Evolutionary conservation across 2,329 filamentous ascomycete species (phyloP).

Genomic region (Scorias spongiosa): DNA sequence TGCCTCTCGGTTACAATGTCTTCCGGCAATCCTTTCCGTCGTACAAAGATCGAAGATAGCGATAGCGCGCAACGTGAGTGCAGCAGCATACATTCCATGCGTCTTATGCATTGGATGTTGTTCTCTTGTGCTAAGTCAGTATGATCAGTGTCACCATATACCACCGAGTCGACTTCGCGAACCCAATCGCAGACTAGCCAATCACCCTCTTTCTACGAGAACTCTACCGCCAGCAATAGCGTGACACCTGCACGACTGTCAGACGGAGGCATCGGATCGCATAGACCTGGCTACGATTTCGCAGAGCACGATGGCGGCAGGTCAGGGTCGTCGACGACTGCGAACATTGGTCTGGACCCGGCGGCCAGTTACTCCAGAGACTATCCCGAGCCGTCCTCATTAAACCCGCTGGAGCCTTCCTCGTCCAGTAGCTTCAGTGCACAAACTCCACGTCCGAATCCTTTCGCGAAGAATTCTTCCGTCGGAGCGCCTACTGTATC

Average conservation of each 20-base stretch:
- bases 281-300: conserved; percentile 8
- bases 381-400: conserved; percentile 8
- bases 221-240: background rate
- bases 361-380: conserved; percentile 1
- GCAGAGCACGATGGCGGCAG: too few species aligned
- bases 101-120: background rate
- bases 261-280: conserved; percentile 4
- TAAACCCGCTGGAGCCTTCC: conserved; percentile 2
- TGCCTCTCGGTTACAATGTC: background rate
- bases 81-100: background rate
- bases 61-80: background rate
- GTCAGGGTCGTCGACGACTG: too few species aligned
- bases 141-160: background rate
- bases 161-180: background rate
- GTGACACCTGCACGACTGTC: conserved; percentile 1
- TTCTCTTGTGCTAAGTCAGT: background rate
- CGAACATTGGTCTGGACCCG: too few species aligned
- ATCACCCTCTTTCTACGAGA: background rate
- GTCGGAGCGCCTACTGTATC: conserved; percentile 15
- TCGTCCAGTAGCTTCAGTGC: background rate
- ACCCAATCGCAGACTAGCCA: background rate
- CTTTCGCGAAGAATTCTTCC: conserved; percentile 16
- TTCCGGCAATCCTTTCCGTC: background rate
- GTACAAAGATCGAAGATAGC: background rate
- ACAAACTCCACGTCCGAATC: conserved; percentile 14